Percentiles rank a stretch among this genome's conserved stretches.
Conservation (phyloP, 345 rosid species). For the Citrus sinensis region DNA sequence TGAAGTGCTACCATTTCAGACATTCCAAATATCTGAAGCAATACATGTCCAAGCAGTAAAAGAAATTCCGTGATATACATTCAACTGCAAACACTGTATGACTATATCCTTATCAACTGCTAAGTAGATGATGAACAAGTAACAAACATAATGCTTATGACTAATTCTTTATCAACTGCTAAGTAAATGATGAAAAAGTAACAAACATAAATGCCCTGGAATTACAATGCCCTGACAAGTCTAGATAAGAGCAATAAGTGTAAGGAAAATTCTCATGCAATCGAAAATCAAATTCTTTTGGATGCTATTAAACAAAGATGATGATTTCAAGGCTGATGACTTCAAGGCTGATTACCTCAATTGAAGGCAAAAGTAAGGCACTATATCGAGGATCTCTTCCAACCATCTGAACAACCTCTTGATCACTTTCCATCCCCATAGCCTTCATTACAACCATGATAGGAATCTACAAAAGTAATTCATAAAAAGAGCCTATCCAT, state of each 20-base stretch:
- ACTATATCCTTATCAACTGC: neutral
- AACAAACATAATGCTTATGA: neutral
- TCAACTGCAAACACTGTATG: neutral
- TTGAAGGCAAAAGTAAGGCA: slow-evolving; percentile 72
- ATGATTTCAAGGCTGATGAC: slow-evolving; percentile 3
- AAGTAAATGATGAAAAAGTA: neutral
- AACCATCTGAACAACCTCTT: slow-evolving; percentile 92
- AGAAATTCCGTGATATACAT: neutral
- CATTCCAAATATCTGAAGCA: neutral
- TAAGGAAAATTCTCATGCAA: neutral
- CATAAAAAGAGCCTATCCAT: neutral
- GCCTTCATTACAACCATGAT: slow-evolving; percentile 86
- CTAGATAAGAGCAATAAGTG: neutral
- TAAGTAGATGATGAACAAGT: neutral
- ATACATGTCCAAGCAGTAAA: neutral
- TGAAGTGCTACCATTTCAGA: neutral
- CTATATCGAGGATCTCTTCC: slow-evolving; percentile 93
- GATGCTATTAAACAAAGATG: neutral
- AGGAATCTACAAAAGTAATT: slow-evolving; percentile 50
- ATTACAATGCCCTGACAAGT: neutral
- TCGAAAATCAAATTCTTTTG: neutral
- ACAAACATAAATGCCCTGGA: neutral
- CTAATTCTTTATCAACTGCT: neutral
- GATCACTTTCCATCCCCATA: slow-evolving; percentile 98
- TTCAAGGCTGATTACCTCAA: slow-evolving; percentile 54